phyloP scores from a whole-genome alignment of 2,329 filamentous ascomycete genomes.

The Diaporthe nobilis region DNA sequence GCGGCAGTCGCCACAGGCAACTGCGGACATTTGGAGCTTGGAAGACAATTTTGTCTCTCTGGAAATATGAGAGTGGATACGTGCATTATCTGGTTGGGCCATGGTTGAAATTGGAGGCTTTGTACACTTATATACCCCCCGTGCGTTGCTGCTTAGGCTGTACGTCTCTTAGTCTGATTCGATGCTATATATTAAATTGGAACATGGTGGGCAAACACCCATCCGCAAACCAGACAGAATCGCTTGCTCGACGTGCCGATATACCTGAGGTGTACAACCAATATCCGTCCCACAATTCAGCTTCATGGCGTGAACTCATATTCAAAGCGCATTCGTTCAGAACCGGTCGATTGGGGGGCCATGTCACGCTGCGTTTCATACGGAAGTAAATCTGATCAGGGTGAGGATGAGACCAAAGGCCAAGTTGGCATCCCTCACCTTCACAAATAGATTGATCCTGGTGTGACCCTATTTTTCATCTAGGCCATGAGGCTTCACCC shows the following conservation, averaged over 20 bases:
- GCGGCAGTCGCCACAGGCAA: neutral
- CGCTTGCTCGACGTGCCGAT: neutral
- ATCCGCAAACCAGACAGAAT: neutral
- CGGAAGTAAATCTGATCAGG: neutral
- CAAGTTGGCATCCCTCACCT: no score
- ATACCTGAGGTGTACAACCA: neutral
- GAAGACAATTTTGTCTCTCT: neutral
- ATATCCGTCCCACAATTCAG: neutral
- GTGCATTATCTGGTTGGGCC: neutral
- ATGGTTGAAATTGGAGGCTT: constrained; percentile 23
- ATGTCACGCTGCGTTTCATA: neutral
- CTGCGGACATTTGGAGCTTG: neutral
- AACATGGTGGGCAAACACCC: neutral
- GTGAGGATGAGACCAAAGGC: neutral
- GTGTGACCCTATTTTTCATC: neutral
- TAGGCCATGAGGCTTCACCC: neutral
- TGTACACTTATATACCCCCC: constrained; percentile 46
- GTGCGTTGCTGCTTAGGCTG: constrained; percentile 38
- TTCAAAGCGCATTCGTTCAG: neutral
- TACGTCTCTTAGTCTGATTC: constrained; percentile 9
- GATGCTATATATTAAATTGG: neutral
- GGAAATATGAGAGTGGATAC: neutral
- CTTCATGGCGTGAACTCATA: neutral
- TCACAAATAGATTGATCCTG: neutral
- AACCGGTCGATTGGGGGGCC: no score